Percentiles rank a stretch among this genome's conserved stretches.
These are phyloP conservation scores for Phallus indusiatus DNA, from an alignment of 768 basidiomycete species.

Conservation along the genomic window DNA sequence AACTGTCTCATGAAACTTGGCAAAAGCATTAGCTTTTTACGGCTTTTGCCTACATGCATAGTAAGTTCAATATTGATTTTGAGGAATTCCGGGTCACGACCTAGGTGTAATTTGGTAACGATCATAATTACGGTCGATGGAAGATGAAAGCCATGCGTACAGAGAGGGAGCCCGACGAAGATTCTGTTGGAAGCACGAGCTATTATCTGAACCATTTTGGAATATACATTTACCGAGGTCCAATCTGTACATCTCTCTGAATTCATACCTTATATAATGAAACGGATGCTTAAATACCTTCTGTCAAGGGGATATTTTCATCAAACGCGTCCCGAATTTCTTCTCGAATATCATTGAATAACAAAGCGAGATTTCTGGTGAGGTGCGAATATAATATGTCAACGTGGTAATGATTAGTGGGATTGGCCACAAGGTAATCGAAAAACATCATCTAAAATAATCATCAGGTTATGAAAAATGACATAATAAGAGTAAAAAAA, in stretches of 20 bases:
- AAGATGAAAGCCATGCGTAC: background rate
- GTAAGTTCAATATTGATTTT: constrained; percentile 28
- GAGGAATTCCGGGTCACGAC: constrained; percentile 32
- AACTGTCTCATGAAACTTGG: constrained; percentile 36
- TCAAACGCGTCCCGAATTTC: background rate
- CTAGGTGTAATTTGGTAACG: constrained; percentile 16
- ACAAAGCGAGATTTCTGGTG: constrained; percentile 20
- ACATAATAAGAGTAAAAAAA: background rate
- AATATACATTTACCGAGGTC: background rate
- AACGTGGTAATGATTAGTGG: constrained; percentile 30
- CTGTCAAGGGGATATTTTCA: background rate
- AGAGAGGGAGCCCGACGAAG: background rate
- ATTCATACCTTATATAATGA: background rate
- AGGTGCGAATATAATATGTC: constrained; percentile 22
- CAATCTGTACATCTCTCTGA: background rate
- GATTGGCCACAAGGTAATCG: constrained; percentile 12
- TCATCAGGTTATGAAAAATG: background rate
- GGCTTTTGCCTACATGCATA: constrained; percentile 25
- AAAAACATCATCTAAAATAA: background rate
- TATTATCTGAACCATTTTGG: background rate
- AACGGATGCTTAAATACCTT: background rate
- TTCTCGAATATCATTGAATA: background rate
- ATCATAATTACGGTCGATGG: background rate
- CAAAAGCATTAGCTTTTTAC: constrained; percentile 25
- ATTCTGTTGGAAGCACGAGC: background rate